A percentile compares a stretch with the other conserved stretches of the same genome.
Evolutionary conservation across 2,329 filamentous ascomycete genomes (phyloP).

Genomic region (Diplodia corticola): DNA sequence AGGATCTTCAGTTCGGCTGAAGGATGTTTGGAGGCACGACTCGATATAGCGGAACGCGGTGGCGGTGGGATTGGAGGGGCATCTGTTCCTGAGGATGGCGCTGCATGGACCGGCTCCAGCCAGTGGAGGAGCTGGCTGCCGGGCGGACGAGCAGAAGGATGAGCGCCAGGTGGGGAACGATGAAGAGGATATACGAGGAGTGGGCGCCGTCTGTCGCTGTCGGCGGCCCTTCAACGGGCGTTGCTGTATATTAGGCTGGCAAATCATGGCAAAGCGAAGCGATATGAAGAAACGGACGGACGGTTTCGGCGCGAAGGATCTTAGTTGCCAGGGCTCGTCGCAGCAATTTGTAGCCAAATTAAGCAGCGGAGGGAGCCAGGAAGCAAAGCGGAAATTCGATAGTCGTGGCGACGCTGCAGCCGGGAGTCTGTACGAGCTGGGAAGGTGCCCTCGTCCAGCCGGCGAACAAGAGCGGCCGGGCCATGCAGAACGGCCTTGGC

Average conservation of each 20-base stretch:
- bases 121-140: neutral
- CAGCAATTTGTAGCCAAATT: conserved; percentile 1
- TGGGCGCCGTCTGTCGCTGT: neutral
- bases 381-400: conserved; percentile 13
- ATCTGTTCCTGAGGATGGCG: neutral
- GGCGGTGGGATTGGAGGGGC: neutral
- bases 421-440: neutral
- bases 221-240: neutral
- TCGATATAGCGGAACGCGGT: neutral
- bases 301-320: neutral
- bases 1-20: neutral
- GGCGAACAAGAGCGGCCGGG: neutral
- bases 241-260: neutral
- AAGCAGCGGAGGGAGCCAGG: neutral
- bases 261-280: neutral
- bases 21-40: neutral
- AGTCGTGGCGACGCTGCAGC: neutral
- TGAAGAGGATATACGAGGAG: conserved; percentile 9
- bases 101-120: neutral
- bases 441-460: neutral
- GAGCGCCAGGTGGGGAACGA: conserved; percentile 7
- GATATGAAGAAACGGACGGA: neutral
- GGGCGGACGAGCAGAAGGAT: neutral
- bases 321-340: neutral
- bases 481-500: neutral